phyloP scores from a whole-genome alignment of 2,329 filamentous ascomycete genomes.

The Pseudogymnoascus sp. region DNA sequence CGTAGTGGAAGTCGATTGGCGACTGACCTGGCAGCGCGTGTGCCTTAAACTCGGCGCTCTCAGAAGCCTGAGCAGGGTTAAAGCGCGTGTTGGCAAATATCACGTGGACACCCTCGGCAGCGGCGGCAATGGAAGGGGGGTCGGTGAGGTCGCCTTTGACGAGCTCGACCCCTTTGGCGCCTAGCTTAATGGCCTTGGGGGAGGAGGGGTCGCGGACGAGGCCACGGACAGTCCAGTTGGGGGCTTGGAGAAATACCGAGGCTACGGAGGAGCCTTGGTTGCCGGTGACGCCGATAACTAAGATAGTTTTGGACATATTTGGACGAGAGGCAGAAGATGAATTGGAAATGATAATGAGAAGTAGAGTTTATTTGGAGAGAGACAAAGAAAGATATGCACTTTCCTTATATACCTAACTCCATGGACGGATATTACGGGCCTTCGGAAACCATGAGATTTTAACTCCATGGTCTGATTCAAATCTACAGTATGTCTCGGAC shows the following conservation, averaged over 20 bases:
- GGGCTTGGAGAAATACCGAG: slow-evolving; percentile 16
- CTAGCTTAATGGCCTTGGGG: slow-evolving; percentile 28
- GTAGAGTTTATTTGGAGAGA: background rate
- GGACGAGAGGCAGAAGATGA: too few species aligned
- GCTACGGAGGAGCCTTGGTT: slow-evolving; percentile 16
- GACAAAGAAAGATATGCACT: background rate
- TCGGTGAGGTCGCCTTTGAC: slow-evolving; percentile 35
- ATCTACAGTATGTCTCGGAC: background rate
- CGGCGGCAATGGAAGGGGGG: slow-evolving; percentile 29
- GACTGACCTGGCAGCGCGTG: slow-evolving; percentile 17
- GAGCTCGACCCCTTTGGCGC: slow-evolving; percentile 33
- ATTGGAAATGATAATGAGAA: background rate
- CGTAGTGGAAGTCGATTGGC: slow-evolving; percentile 20
- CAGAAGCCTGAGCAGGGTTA: slow-evolving; percentile 15
- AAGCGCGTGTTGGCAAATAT: slow-evolving; percentile 43
- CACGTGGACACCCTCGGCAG: slow-evolving; percentile 37
- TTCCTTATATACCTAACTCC: background rate
- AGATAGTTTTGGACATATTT: background rate
- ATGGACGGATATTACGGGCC: background rate
- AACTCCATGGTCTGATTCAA: background rate
- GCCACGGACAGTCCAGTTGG: slow-evolving; percentile 17
- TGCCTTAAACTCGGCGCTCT: slow-evolving; percentile 5
- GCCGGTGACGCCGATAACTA: background rate
- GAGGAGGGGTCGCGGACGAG: slow-evolving; percentile 17
- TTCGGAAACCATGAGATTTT: background rate